These are phyloP conservation scores for Fusarium papillatum DNA, from an alignment of 2,329 filamentous ascomycete genomes.

Conservation along the genomic window DNA sequence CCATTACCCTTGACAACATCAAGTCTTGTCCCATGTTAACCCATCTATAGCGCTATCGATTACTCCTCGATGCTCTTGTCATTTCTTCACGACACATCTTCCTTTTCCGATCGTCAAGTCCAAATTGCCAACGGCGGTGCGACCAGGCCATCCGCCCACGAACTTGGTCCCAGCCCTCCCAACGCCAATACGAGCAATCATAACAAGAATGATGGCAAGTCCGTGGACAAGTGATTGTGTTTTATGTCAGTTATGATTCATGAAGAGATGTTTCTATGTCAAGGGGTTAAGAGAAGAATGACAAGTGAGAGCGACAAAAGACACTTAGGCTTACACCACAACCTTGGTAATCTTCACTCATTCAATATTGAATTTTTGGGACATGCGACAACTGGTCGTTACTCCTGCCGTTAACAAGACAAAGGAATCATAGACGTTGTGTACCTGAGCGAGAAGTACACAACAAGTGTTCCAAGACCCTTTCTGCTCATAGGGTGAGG, in stretches of 20 bases:
- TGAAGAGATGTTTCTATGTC: too few species aligned
- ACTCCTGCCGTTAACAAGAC: neutral
- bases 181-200: neutral
- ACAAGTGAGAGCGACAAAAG: neutral
- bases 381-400: fast-evolving
- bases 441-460: neutral
- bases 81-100: neutral
- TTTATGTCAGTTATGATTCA: neutral
- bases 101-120: neutral
- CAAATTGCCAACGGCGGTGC: neutral
- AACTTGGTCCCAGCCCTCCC: neutral
- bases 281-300: neutral
- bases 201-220: neutral
- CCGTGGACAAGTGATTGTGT: neutral
- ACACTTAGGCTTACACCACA: neutral
- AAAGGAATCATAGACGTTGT: fast-evolving
- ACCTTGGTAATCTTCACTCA: neutral
- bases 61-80: neutral
- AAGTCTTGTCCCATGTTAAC: neutral
- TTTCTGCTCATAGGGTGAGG: neutral
- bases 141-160: neutral
- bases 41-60: fast-evolving
- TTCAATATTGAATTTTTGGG: neutral
- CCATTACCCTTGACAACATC: neutral
- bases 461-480: neutral